phyloP scores from a whole-genome alignment of 345 rosid species.

The Hibiscus syriacus region DNA sequence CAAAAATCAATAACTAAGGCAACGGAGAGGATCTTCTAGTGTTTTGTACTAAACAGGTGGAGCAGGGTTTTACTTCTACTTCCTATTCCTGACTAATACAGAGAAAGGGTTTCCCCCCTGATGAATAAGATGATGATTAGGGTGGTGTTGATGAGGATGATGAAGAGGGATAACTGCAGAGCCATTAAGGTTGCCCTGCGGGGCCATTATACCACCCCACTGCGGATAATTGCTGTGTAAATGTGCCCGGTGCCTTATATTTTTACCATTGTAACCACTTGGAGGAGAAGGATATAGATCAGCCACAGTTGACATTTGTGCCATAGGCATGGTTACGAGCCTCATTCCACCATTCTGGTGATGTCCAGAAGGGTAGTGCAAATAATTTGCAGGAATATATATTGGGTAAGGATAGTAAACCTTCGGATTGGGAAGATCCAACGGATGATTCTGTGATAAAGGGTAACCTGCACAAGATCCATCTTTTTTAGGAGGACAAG shows the following conservation, averaged over 20 bases:
- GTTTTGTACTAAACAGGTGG: slow-evolving; percentile 13
- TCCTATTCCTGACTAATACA: too few species aligned
- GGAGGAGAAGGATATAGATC: slow-evolving; percentile 12
- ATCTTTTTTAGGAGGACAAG: slow-evolving; percentile 16
- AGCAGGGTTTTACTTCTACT: slow-evolving; percentile 20
- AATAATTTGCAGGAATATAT: slow-evolving; percentile 8
- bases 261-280: slow-evolving; percentile 19
- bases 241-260: slow-evolving; percentile 30
- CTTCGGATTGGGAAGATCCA: slow-evolving; percentile 17
- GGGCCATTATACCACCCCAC: slow-evolving; percentile 11
- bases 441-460: slow-evolving; percentile 9
- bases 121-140: not conserved
- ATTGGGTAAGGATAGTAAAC: slow-evolving; percentile 14
- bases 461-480: slow-evolving; percentile 12
- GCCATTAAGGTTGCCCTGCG: slow-evolving; percentile 19
- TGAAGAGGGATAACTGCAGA: slow-evolving; percentile 17
- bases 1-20: not conserved
- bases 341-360: too few species aligned
- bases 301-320: slow-evolving; percentile 5
- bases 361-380: slow-evolving; percentile 3
- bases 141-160: not conserved
- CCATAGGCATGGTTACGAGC: not conserved
- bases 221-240: slow-evolving; percentile 20
- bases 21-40: not conserved
- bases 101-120: too few species aligned